Base-by-base conservation (phyloP, 2,329 filamentous ascomycete genomes). In the Microsporum canis region DNA sequence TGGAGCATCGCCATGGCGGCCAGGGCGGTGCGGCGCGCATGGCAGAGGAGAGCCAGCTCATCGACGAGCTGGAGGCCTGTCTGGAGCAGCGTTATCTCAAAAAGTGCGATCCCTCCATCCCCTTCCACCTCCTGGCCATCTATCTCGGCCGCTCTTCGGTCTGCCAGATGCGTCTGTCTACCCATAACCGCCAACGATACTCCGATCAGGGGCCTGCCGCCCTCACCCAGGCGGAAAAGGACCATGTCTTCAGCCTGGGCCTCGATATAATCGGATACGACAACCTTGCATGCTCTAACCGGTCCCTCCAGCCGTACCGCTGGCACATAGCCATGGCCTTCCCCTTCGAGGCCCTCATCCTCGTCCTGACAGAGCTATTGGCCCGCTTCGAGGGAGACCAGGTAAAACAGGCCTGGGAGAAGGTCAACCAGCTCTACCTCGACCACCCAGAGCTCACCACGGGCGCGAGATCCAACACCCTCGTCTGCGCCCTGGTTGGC, bases 301-400 rank as follows among this genome's bases (percentile, higher is more conserved):
- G 70, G 41, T 68, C 68, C 14, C 67, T 76, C 61, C 68, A 71
- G 36, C 68, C 69, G 8, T 78, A 73, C 62, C 65, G 70, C 29
- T 79, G 76, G 75, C 75, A 77, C 61, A 67, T 74, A 56, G 71
- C 76, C 17, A 65, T 70, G 27, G 71, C 76, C 39, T 81, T 79
- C 65, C 72, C 74, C 38, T 80, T 77, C 77, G 77, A 79, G 57
- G 72, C 76, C 5, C 72, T 78, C 59, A 73, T 79, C 23, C 76
- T 77, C 65, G 68, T 80, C 17, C 68, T 80, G 31, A 72, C 66
- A 64, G 72, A 75, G 55, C 67, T 75, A 1, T 65, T 71, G n/a
- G 68, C 69, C 34, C 71, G 71, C 58, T 67, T 72, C 6, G 59
- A 73, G 8, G 71, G 69, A 12, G 69, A 71, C 38, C 65, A 76